Conservation (phyloP, 208 protist species). For the Crithidia fasciculata region DNA sequence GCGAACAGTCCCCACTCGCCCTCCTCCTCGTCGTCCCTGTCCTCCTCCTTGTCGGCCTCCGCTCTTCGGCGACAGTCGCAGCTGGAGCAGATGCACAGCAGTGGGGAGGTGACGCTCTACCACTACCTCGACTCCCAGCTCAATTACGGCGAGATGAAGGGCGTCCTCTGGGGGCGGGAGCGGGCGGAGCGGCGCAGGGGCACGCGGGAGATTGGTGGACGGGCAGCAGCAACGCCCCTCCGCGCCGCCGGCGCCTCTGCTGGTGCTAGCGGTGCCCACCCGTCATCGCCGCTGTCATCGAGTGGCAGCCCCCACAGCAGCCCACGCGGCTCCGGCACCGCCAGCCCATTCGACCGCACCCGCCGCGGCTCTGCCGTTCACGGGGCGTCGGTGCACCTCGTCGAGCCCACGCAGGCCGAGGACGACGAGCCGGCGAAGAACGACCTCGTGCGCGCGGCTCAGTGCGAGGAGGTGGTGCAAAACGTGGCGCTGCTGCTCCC, state of each 20-base stretch:
- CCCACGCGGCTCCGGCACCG: background rate
- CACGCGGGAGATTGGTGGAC: background rate
- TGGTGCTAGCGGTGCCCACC: background rate
- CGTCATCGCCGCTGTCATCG: background rate
- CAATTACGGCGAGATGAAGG: constrained; percentile 42
- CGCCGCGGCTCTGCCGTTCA: background rate
- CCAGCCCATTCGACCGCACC: constrained; percentile 1
- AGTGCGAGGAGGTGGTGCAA: constrained; percentile 70
- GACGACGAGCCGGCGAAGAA: constrained; percentile 19
- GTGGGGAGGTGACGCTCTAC: constrained; percentile 17
- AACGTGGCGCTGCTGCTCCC: constrained; percentile 69
- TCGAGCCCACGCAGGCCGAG: background rate
- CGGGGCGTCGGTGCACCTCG: background rate
- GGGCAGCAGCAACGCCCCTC: background rate
- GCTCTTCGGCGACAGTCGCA: background rate
- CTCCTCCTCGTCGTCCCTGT: no score
- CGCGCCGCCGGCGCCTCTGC: background rate
- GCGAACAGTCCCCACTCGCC: no score
- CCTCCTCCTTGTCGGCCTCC: no score
- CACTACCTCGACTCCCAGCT: constrained; percentile 51
- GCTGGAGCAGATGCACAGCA: constrained; percentile 6
- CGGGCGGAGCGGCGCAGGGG: background rate
- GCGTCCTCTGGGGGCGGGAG: constrained; percentile 24
- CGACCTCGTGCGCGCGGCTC: constrained; percentile 43
- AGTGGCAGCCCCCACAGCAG: background rate